Evolutionary conservation across 176 grass and related monocot species (phyloP), one percentile per base, ranked within the genome.

Genomic region (Zizania latifolia): DNA sequence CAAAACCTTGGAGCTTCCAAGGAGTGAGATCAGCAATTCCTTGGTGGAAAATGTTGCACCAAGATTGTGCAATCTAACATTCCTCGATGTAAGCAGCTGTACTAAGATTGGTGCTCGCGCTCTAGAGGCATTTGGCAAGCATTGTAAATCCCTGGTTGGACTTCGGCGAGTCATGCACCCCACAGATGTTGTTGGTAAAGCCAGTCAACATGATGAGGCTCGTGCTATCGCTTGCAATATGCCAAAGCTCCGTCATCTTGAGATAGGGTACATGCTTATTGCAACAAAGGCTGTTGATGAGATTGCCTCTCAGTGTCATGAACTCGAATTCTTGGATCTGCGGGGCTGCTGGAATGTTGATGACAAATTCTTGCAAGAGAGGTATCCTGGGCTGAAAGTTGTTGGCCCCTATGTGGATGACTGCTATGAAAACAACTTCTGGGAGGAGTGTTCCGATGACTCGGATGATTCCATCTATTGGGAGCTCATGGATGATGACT

Each of bases 271-370:
- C 78, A 86, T 92, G 65, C 89, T 88, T 27, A 72, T 99, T 29
- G 57, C 82, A 8, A 99, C 91, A 16, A 62, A 59, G 32, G 92
- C 81, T 1, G 86, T 94, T 16, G 5, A 81, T 22, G 89, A 92
- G 75, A 92, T 99, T 58, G 84, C 93, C 3, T 89, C 64, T 2
- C 76, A 81, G 44, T 99, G 95, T 80, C 79, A 77, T 10, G 92
- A 99, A 35, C 89, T 99, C 68, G 82, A 86, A 64, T 85, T 88
- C 70, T 76, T 99, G 46, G 95, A 99, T 71, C 65, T 99, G 41
- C 80, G 95, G 29, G 95, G 95, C 29, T 99, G 95, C 84, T 99
- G 95, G 95, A 81, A 86, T 23, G 95, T 99, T 4, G 89, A 99
- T 4, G 87, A 92, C 51, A 86, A 92, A 50, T 51, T 82, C 9